Percentiles rank a stretch among this genome's conserved stretches.
Conservation (phyloP, 164 flowering plant genomes). For the Stephania japonica region DNA sequence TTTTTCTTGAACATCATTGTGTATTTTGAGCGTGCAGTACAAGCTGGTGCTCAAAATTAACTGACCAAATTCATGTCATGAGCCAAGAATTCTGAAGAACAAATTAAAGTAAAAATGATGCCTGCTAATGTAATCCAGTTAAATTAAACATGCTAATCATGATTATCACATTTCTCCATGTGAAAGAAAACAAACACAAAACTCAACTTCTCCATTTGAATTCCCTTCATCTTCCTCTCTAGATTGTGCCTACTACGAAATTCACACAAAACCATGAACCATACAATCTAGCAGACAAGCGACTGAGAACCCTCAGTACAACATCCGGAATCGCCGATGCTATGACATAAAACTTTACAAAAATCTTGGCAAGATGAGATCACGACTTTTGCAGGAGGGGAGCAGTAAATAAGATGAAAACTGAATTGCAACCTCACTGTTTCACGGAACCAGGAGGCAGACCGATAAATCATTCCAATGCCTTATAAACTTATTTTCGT, state of each 20-base stretch:
- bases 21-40: too few relatives aligned
- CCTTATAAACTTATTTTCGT: conserved; percentile 34
- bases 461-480: neutral
- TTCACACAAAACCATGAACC: neutral
- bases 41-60: too few relatives aligned
- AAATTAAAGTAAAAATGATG: neutral
- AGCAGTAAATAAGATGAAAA: neutral
- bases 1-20: too few relatives aligned
- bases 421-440: neutral
- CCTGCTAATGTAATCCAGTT: neutral
- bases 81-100: neutral
- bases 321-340: neutral
- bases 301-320: neutral
- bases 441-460: neutral
- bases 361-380: neutral
- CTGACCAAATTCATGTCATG: neutral
- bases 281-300: neutral
- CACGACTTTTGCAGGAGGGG: neutral
- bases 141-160: neutral
- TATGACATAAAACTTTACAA: neutral
- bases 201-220: neutral
- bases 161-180: neutral
- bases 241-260: neutral
- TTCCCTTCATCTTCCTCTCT: neutral
- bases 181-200: neutral